phyloP scores from a whole-genome alignment of 2,329 filamentous ascomycete species.

The Cordyceps javanica region DNA sequence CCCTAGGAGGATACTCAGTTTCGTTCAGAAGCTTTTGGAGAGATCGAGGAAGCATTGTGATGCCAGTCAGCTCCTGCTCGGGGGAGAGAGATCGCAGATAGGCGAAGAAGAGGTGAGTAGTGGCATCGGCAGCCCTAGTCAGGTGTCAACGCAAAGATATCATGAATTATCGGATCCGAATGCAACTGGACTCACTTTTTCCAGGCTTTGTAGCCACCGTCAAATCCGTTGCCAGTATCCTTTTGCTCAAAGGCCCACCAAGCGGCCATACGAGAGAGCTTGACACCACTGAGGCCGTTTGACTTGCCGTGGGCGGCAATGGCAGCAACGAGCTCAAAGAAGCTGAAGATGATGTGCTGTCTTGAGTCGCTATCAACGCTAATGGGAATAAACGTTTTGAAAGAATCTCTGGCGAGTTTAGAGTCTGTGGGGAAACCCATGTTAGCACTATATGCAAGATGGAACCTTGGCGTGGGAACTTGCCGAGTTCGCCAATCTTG shows the following conservation, averaged over 20 bases:
- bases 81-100: slow-evolving; percentile 87
- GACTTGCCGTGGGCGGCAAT: slow-evolving; percentile 88
- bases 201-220: slow-evolving; percentile 90
- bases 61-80: slow-evolving; percentile 69
- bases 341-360: slow-evolving; percentile 87
- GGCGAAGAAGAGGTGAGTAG: slow-evolving; percentile 95
- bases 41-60: slow-evolving; percentile 81
- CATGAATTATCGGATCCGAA: neutral
- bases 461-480: slow-evolving; percentile 13
- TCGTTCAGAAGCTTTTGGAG: slow-evolving; percentile 85
- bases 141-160: slow-evolving; percentile 15
- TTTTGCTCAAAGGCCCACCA: slow-evolving; percentile 98
- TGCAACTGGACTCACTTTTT: slow-evolving; percentile 50
- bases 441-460: slow-evolving; percentile 19
- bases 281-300: slow-evolving; percentile 88
- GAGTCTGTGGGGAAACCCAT: slow-evolving; percentile 57
- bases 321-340: slow-evolving; percentile 88
- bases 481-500: slow-evolving; percentile 88
- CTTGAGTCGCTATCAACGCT: slow-evolving; percentile 83
- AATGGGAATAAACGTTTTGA: slow-evolving; percentile 92
- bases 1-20: slow-evolving; percentile 86
- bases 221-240: slow-evolving; percentile 85
- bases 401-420: slow-evolving; percentile 83
- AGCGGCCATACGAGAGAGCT: slow-evolving; percentile 88
- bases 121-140: slow-evolving; percentile 80